phyloP scores from a whole-genome alignment of 257 asterid genomes.

The Plantago major region DNA sequence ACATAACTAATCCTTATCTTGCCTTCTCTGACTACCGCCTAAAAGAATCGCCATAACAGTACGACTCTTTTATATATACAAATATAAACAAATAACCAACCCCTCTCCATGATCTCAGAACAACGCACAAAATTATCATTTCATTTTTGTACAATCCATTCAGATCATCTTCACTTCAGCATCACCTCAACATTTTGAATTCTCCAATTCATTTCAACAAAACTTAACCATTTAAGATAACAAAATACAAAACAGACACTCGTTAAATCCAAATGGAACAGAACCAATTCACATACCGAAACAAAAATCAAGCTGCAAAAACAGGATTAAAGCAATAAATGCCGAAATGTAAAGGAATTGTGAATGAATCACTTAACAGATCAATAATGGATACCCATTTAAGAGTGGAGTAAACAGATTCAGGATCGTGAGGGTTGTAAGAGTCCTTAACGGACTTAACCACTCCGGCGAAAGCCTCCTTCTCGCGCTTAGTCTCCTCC shows the following conservation, averaged over 20 bases:
- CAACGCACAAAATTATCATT: neutral
- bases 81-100: too few relatives aligned
- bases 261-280: neutral
- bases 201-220: neutral
- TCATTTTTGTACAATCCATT: neutral
- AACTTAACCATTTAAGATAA: neutral
- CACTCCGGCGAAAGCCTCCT: conserved; percentile 69
- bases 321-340: neutral
- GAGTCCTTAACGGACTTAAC: conserved; percentile 68
- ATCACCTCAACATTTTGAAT: neutral
- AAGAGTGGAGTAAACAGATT: conserved; percentile 84
- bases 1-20: too few relatives aligned
- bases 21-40: neutral
- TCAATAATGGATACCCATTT: conserved; percentile 86
- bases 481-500: conserved; percentile 78
- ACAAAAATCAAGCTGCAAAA: neutral
- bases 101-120: too few relatives aligned
- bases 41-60: too few relatives aligned
- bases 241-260: too few relatives aligned
- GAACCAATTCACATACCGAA: neutral
- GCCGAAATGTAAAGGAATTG: neutral
- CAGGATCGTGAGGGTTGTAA: conserved; percentile 65
- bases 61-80: too few relatives aligned
- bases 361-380: conserved; percentile 54
- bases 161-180: too few relatives aligned